Evolutionary conservation across 352 stramenopile genomes (phyloP), one percentile per base, ranked within the genome.

Genomic region (Phytophthora cajani): DNA sequence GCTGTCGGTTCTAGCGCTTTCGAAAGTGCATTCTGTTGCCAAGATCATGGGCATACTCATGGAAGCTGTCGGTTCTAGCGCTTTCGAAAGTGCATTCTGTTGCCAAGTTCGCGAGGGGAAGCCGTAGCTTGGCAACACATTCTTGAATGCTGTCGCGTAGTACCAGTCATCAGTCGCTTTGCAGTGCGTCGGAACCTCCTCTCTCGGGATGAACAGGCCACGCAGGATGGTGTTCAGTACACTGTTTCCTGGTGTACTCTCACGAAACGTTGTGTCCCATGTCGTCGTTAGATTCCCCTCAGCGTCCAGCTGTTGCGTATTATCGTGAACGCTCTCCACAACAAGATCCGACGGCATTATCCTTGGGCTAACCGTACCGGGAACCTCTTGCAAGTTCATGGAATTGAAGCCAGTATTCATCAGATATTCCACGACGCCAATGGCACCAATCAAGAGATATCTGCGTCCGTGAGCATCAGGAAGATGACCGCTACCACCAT

Each of bases 381-480:
- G 36, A 44, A 23, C 9, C 21, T 64, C 54, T 51, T 69, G 62
- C 53, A 69, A 51, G 17, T 69, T 69, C 17, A 69, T 42, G 2
- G 53, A 57, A 11, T 47, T 69, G 36, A 69, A 69, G 3, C 62
- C 62, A 1, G 62, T 69, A 23, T 69, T 69, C 53, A 69, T 69
- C 44, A 69, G 16, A 16, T 64, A 69, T 1, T 54, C 54, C 12
- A 64, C 32, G 16, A 64, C 32, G 4, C 63, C 63, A 54, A 69
- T 58, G 5, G 21, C 54, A 16, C 2, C 46, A 46, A 47, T 69
- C 5, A 58, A 25, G 9, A 50, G 14, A 58, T 58, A 64, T 17
- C 44, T 44, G 33, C 62, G 53, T 42, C 19, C 3, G 62, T 30
- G 10, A 64, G 5, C n/a, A 46, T 58, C 16, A 63, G 21, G 33